phyloP scores from a whole-genome alignment of 768 basidiomycete genomes.

The Kwoniella sp. region DNA sequence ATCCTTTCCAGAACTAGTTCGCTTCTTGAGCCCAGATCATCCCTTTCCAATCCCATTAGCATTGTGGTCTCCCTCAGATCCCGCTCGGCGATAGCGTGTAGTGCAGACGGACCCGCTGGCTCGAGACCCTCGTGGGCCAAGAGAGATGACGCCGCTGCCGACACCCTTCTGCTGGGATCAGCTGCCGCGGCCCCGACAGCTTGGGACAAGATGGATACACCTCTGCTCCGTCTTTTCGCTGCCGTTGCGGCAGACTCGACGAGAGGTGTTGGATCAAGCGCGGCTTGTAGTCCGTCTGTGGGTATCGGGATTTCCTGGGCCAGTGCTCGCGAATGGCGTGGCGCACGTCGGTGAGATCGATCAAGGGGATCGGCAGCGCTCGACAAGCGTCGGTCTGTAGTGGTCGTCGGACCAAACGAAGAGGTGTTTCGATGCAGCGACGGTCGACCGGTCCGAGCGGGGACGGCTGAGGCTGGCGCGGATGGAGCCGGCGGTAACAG shows the following conservation, averaged over 20 bases:
- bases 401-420: constrained; percentile 12
- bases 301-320: constrained; percentile 1
- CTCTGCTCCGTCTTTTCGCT: constrained; percentile 11
- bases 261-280: constrained; percentile 23
- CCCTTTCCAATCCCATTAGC: constrained; percentile 46
- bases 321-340: constrained; percentile 24
- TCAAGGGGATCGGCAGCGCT: constrained; percentile 32
- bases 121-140: constrained; percentile 9
- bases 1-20: constrained; percentile 39
- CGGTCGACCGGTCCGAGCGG: constrained; percentile 11
- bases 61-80: constrained; percentile 49
- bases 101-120: constrained; percentile 1
- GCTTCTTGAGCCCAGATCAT: constrained; percentile 25
- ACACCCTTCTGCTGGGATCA: constrained; percentile 1
- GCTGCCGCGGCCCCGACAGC: neutral
- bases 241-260: constrained; percentile 1
- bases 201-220: constrained; percentile 4
- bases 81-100: constrained; percentile 26
- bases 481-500: constrained; percentile 14
- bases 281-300: constrained; percentile 34
- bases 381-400: constrained; percentile 29
- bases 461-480: neutral
- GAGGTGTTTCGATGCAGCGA: constrained; percentile 31
- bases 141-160: constrained; percentile 9
- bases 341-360: constrained; percentile 25